Evolutionary conservation across 2,329 filamentous ascomycete genomes (phyloP), one percentile per base, ranked within the genome.

Genomic region (Cercospora brassicicola): DNA sequence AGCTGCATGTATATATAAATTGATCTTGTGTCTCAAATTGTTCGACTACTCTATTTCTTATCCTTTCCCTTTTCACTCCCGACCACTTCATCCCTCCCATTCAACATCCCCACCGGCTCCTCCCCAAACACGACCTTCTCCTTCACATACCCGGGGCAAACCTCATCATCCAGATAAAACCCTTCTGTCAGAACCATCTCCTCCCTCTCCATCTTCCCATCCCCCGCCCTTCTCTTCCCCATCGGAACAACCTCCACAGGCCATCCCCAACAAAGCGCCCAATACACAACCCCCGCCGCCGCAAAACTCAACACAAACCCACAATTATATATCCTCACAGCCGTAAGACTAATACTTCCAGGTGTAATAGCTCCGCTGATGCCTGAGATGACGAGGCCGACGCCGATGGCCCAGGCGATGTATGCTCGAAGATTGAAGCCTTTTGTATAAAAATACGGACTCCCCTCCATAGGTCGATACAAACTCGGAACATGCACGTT

Each of bases 401-500:
- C 72, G 13, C 72, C 73, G 4, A 70, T 62, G 1, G 66, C 65
- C 68, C 71, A 74, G 2, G 74, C 71, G 1, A 59, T 56, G 18
- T 72, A 72, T 2, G 72, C 73, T 0, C 72, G 68, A 5, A 66
- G 26, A 20, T 75, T 75, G 56, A 73, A 45, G 3, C 74, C 74
- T 18, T 59, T 64, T 0, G 60, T 71, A 59, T 70, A 75, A 30
- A 63, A 74, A 64, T 74, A 74, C 18, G 70, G 67, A 6, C 33
- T 7, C 0, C 36, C 36, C n/a, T n/a, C n/a, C n/a, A n/a, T n/a
- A n/a, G 71, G 63, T 3, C 66, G 61, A 64, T 81, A 83, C 9
- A 81, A 76, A 1, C 76, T 78, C 0, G 80, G 79, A 4, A 82
- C 74, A 62, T 82, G 79, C 9, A 82, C 67, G 53, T 82, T 82